phyloP scores from a whole-genome alignment of 2,329 filamentous ascomycete genomes.

The Xylariaceae sp. region DNA sequence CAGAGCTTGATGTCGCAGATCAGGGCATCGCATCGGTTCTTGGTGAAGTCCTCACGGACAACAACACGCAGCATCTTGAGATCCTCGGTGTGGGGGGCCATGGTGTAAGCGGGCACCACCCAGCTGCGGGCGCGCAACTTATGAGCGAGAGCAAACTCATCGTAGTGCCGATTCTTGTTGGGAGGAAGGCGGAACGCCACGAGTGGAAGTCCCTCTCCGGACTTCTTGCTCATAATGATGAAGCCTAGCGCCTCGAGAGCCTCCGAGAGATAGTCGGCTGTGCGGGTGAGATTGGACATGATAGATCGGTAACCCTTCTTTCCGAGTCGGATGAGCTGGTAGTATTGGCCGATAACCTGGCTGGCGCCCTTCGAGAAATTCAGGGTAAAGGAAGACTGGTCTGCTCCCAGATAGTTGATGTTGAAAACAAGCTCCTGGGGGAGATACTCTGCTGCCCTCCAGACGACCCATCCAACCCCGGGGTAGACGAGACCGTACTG shows the following conservation, averaged over 20 bases:
- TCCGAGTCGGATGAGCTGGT: conserved; percentile 91
- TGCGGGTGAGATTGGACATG: conserved; percentile 90
- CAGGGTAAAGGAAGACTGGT: conserved; percentile 92
- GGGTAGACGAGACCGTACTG: conserved; percentile 70
- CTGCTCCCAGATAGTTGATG: conserved; percentile 96
- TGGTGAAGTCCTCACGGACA: conserved; percentile 86
- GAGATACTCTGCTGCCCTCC: conserved; percentile 77
- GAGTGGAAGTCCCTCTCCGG: conserved; percentile 76
- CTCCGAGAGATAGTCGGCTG: conserved; percentile 78
- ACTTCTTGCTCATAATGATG: conserved; percentile 78
- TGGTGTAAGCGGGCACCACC: conserved; percentile 95
- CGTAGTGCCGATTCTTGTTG: conserved; percentile 58
- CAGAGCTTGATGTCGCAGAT: conserved; percentile 76
- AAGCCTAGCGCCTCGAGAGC: conserved; percentile 74
- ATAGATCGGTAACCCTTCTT: conserved; percentile 89
- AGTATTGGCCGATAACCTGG: conserved; percentile 95
- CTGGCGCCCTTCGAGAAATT: conserved; percentile 96
- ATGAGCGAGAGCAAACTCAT: conserved; percentile 78
- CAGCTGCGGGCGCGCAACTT: conserved; percentile 82
- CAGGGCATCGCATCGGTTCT: conserved; percentile 74
- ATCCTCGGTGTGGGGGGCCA: conserved; percentile 80
- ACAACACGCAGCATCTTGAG: conserved; percentile 92
- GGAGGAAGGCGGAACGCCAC: conserved; percentile 75
- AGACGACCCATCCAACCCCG: conserved; percentile 90
- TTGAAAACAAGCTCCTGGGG: conserved; percentile 95